phyloP scores from a whole-genome alignment of 352 stramenopile species.

The Thalassiosira mediterranea region DNA sequence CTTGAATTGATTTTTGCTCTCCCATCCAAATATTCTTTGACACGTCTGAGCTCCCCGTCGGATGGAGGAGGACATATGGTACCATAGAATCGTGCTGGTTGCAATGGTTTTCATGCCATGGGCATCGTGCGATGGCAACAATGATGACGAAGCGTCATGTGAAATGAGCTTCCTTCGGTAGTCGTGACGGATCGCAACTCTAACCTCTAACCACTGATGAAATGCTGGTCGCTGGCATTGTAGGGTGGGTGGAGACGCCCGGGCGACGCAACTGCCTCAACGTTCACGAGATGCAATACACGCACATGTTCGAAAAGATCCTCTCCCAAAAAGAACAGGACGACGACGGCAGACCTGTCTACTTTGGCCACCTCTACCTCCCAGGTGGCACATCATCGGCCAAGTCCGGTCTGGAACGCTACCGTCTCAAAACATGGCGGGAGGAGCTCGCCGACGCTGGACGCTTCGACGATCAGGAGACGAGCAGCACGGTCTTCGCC shows the following conservation, averaged over 20 bases:
- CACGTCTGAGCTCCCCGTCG: too few relatives aligned
- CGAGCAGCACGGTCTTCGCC: constrained; percentile 4
- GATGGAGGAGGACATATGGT: too few relatives aligned
- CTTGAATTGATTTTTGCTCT: too few relatives aligned
- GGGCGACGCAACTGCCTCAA: constrained; percentile 78
- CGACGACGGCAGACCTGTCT: constrained; percentile 37
- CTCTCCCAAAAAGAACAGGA: constrained; percentile 28
- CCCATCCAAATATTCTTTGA: too few relatives aligned
- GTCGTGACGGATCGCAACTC: too few relatives aligned
- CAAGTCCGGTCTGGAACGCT: constrained; percentile 32
- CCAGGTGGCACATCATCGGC: constrained; percentile 39
- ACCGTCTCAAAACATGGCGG: constrained; percentile 55
- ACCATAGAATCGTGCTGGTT: too few relatives aligned
- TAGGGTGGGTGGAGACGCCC: constrained; percentile 72
- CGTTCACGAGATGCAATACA: constrained; percentile 75
- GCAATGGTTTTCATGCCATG: too few relatives aligned
- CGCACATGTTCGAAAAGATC: constrained; percentile 73
- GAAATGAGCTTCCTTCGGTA: too few relatives aligned
- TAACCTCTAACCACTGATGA: too few relatives aligned
- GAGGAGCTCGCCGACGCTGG: constrained; percentile 40
- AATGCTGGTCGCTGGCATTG: too few relatives aligned
- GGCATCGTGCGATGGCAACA: too few relatives aligned
- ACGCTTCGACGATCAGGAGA: constrained; percentile 38
- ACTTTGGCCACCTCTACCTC: constrained; percentile 75
- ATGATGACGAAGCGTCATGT: too few relatives aligned